A percentile compares a stretch with the other conserved stretches of the same genome.
These are phyloP conservation scores for Moesziomyces antarcticus DNA, from an alignment of 1,284 basidiomycete genomes.

Conservation along the genomic window DNA sequence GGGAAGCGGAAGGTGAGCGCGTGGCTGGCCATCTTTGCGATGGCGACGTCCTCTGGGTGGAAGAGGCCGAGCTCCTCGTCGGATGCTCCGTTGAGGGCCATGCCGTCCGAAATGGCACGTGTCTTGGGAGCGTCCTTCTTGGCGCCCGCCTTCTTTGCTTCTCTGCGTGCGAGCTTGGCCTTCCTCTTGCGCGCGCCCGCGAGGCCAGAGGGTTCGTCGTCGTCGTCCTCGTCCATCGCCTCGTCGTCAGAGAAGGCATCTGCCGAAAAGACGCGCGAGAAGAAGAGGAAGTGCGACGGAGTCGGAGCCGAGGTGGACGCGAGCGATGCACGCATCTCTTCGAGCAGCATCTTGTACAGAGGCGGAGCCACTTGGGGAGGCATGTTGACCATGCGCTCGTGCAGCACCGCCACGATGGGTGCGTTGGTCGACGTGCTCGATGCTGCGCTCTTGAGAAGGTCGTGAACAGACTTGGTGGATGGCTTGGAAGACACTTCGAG, in stretches of 20 bases:
- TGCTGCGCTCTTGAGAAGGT: constrained; percentile 34
- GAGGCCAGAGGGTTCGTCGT: constrained; percentile 53
- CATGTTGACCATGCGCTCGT: constrained; percentile 67
- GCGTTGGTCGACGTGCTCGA: constrained; percentile 34
- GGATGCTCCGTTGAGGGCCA: constrained; percentile 14
- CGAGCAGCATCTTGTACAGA: constrained; percentile 62
- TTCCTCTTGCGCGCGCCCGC: constrained; percentile 56
- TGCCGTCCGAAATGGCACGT: constrained; percentile 35
- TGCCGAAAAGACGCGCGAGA: constrained; percentile 62
- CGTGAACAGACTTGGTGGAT: constrained; percentile 38
- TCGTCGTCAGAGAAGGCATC: constrained; percentile 63
- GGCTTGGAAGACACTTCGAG: constrained; percentile 39
- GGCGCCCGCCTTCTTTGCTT: constrained; percentile 48
- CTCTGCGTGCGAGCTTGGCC: constrained; percentile 38
- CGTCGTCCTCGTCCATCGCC: constrained; percentile 56
- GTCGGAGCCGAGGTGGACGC: constrained; percentile 13
- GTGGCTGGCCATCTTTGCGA: constrained; percentile 52
- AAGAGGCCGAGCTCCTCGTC: constrained; percentile 61
- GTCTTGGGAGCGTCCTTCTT: constrained; percentile 42
- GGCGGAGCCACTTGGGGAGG: constrained; percentile 60
- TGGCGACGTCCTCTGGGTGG: constrained; percentile 63
- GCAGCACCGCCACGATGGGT: constrained; percentile 54
- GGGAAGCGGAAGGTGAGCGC: constrained; percentile 64
- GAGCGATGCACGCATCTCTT: constrained; percentile 44
- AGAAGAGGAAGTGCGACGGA: constrained; percentile 59